These are phyloP conservation scores for Dictyophora rubrovolvata DNA, from an alignment of 768 basidiomycete species.

Conservation along the genomic window DNA sequence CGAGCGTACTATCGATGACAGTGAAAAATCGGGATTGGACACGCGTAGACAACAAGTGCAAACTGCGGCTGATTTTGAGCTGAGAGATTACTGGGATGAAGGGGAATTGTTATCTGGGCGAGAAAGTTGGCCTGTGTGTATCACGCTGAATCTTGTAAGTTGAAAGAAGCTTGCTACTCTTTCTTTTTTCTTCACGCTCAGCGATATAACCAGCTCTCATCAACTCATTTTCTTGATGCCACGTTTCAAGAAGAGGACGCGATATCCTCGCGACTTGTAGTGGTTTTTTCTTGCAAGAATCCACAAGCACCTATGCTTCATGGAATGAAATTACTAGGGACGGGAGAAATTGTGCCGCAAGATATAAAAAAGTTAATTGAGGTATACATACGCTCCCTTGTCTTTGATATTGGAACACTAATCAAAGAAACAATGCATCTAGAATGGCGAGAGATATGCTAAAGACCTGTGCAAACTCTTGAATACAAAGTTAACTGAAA, in stretches of 20 bases:
- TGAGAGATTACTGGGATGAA: conserved; percentile 82
- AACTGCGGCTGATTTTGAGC: conserved; percentile 69
- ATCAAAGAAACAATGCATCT: background rate
- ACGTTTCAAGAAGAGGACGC: conserved; percentile 62
- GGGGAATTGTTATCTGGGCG: conserved; percentile 56
- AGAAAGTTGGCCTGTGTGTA: conserved; percentile 62
- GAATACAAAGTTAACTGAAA: conserved; percentile 22
- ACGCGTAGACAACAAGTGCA: conserved; percentile 31
- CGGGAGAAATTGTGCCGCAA: conserved; percentile 41
- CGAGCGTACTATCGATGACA: conserved; percentile 27
- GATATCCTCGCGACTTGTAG: conserved; percentile 46
- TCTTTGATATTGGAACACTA: background rate
- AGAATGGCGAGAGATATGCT: conserved; percentile 65
- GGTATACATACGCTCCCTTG: conserved; percentile 28
- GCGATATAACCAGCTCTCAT: conserved; percentile 35
- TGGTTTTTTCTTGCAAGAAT: conserved; percentile 51
- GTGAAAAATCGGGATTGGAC: conserved; percentile 39
- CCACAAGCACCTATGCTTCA: conserved; percentile 36
- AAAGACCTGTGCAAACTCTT: conserved; percentile 44
- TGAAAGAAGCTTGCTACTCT: background rate
- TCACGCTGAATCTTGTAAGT: conserved; percentile 69
- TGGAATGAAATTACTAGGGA: conserved; percentile 53
- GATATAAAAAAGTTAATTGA: conserved; percentile 44
- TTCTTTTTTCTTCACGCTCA: background rate
- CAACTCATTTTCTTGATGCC: conserved; percentile 65